These are phyloP conservation scores for Colletotrichum sp. DNA, from an alignment of 2,329 filamentous ascomycete genomes.

Conservation along the genomic window DNA sequence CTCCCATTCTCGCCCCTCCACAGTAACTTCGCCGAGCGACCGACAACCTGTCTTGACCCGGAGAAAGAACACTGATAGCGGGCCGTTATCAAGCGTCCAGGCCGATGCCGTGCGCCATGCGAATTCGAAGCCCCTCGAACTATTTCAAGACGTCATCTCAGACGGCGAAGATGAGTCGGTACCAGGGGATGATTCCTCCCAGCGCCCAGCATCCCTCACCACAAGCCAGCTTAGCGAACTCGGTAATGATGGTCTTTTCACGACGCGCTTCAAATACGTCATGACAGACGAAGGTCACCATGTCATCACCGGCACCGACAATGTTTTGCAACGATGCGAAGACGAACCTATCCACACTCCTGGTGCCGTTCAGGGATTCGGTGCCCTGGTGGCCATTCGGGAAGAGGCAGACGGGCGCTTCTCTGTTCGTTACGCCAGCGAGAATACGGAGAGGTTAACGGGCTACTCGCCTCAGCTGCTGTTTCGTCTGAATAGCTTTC, in stretches of 20 bases:
- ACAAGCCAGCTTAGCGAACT: not conserved
- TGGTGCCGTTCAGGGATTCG: constrained; percentile 82
- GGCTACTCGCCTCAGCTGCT: constrained; percentile 79
- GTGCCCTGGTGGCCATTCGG: constrained; percentile 74
- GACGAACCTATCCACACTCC: constrained; percentile 92
- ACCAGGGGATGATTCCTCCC: not conserved
- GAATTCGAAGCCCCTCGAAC: constrained; percentile 34
- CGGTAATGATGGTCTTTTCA: constrained; percentile 49
- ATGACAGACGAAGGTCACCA: constrained; percentile 80
- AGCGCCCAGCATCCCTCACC: not conserved
- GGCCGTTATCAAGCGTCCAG: constrained; percentile 49
- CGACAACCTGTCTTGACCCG: constrained; percentile 24
- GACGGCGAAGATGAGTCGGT: constrained; percentile 27
- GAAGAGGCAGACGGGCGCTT: constrained; percentile 73
- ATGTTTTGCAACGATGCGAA: constrained; percentile 79
- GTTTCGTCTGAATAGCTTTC: constrained; percentile 76
- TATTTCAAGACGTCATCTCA: constrained; percentile 25
- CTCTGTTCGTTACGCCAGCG: constrained; percentile 75
- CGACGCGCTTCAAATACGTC: constrained; percentile 79
- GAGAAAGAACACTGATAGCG: constrained; percentile 39
- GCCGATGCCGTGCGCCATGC: constrained; percentile 46
- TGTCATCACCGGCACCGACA: constrained; percentile 80
- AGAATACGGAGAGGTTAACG: constrained; percentile 78
- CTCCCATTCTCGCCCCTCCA: constrained; percentile 1
- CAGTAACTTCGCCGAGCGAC: constrained; percentile 23